A percentile compares a stretch with the other conserved stretches of the same genome.
These are phyloP conservation scores for Delonix regia DNA, from an alignment of 306 rosid species.

Conservation along the genomic window DNA sequence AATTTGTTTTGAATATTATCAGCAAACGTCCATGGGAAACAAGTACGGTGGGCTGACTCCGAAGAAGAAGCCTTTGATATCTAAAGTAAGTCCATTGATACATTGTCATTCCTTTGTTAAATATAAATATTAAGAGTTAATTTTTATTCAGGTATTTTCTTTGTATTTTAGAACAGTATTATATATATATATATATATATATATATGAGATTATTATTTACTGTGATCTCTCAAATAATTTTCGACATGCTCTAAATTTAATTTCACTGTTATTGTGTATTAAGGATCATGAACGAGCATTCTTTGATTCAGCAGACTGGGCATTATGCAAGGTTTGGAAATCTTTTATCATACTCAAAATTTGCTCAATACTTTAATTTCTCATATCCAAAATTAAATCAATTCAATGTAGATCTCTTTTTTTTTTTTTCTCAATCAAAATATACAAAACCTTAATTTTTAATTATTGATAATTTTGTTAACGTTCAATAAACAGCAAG, in stretches of 20 bases:
- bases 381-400: too few species aligned
- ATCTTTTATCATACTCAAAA: not conserved
- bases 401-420: too few species aligned
- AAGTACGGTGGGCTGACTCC: constrained; percentile 88
- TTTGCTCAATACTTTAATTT: not conserved
- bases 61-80: constrained; percentile 91
- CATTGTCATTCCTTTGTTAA: not conserved
- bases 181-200: too few species aligned
- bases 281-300: constrained; percentile 89
- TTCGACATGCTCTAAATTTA: not conserved
- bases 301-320: constrained; percentile 98
- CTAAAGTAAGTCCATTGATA: constrained; percentile 58
- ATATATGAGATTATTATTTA: too few species aligned
- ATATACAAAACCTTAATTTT: not conserved
- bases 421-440: not conserved
- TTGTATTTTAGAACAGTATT: too few species aligned
- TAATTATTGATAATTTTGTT: not conserved
- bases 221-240: not conserved
- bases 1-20: constrained; percentile 12
- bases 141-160: not conserved
- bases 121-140: too few species aligned
- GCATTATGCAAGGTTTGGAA: constrained; percentile 83
- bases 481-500: constrained; percentile 62
- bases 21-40: constrained; percentile 53
- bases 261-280: not conserved